Evolutionary conservation across 1,284 basidiomycete species (phyloP).

Genomic region (Coriolopsis trogii): DNA sequence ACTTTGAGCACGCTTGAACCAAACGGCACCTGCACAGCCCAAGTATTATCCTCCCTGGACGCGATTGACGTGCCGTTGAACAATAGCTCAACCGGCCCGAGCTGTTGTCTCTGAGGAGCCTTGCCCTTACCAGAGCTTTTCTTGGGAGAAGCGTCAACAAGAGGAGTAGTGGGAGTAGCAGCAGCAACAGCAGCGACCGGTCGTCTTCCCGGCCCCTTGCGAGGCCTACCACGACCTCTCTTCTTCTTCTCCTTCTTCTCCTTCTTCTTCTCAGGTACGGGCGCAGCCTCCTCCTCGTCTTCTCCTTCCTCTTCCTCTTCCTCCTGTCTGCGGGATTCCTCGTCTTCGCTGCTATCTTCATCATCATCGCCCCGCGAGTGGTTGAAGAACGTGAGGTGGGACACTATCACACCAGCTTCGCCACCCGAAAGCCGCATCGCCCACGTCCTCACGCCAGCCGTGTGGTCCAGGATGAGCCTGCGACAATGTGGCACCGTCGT

Average conservation of each 20-base stretch:
- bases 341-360: conserved; percentile 35
- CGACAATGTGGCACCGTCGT: conserved; percentile 61
- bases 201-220: conserved; percentile 19
- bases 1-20: conserved; percentile 65
- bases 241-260: conserved; percentile 24
- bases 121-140: conserved; percentile 38
- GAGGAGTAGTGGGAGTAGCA: too few species aligned
- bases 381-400: conserved; percentile 53
- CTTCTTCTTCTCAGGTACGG: too few species aligned
- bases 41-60: conserved; percentile 37
- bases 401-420: conserved; percentile 55
- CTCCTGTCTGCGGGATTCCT: conserved; percentile 26
- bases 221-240: conserved; percentile 16
- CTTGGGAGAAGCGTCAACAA: too few species aligned
- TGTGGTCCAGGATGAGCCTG: conserved; percentile 55
- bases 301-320: conserved; percentile 26
- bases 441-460: conserved; percentile 71
- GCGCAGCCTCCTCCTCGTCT: conserved; percentile 14
- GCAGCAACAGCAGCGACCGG: conserved; percentile 9
- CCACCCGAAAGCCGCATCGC: conserved; percentile 56
- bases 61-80: conserved; percentile 31
- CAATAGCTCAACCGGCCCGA: conserved; percentile 31
- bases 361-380: conserved; percentile 54
- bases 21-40: conserved; percentile 56
- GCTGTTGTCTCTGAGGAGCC: conserved; percentile 23